Base-by-base conservation (phyloP, 306 rosid genomes). In the Rosa lucieae region DNA sequence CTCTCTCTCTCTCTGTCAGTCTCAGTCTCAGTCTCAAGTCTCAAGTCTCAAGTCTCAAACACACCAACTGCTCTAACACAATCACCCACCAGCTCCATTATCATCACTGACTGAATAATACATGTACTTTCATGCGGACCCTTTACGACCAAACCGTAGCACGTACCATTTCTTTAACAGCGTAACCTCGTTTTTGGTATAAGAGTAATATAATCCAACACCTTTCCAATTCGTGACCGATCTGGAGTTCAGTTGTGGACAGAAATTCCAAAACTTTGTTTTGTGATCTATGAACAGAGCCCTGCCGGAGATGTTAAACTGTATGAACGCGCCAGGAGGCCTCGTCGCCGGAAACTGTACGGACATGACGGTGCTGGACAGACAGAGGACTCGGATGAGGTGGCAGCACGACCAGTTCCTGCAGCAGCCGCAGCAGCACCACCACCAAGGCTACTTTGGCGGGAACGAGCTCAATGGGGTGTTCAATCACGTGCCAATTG, bases 281-380 rank as follows among this genome's bases (percentile, higher is more conserved):
- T 9, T 13, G 70, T 44, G 70, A 23, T 51, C 67, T 74, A 84
- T 84, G 85, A 84, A 81, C 70, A 62, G 75, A 67, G 80, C 79
- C 7, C 55, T 46, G 63, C 80, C 87, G 12, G 85, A 80, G 77
- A 84, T 77, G 82, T 65, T 77, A 66, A 72, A 84, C 83, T 81
- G 80, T 47, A 49, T 77, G 69, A 81, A 40, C 71, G 21, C 77
- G n/a, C 72, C 59, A 32, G 85, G 72, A n/a, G 67, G 55, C 14
- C 13, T 53, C 48, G 12, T 47, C 10, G 79, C 75, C 76, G 85
- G 85, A 11, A 80, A 76, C 73, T 77, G 77, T 77, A 77, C 82
- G 79, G 87, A 84, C 78, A 73, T 73, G 80, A 77, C 87, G 67
- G 85, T 81, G 37, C 70, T 78, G 29, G 87, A 84, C 78, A 52